phyloP scores from a whole-genome alignment of 306 rosid genomes.

The Cucurbita moschata region DNA sequence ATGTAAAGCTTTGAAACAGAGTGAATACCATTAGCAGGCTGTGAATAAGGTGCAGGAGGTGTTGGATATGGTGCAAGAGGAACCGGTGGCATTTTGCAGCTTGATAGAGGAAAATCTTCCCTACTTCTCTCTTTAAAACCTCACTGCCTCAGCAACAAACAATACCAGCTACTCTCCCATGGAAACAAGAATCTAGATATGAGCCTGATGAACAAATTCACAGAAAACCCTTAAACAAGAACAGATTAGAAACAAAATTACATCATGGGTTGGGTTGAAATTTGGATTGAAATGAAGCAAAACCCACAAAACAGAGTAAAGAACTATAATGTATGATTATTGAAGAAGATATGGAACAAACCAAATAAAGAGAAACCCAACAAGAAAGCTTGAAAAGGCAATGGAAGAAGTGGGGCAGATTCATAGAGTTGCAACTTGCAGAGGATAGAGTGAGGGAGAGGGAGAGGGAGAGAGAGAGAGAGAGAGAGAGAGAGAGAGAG shows the following conservation, averaged over 20 bases:
- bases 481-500: background rate
- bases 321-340: background rate
- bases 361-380: slow-evolving; percentile 3
- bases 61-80: slow-evolving; percentile 98
- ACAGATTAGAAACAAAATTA: background rate
- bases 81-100: slow-evolving; percentile 88
- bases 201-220: slow-evolving; percentile 12
- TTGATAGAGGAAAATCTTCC: slow-evolving; percentile 14
- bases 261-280: background rate
- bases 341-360: background rate
- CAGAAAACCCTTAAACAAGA: background rate
- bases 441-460: background rate
- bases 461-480: background rate
- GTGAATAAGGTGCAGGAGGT: slow-evolving; percentile 55
- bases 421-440: slow-evolving; percentile 8
- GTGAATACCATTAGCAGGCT: slow-evolving; percentile 64
- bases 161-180: slow-evolving; percentile 21
- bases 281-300: background rate
- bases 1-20: slow-evolving; percentile 7
- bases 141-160: slow-evolving; percentile 14
- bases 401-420: slow-evolving; percentile 7
- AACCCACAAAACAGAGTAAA: background rate
- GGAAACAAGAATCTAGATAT: slow-evolving; percentile 23
- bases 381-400: background rate
- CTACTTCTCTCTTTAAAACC: background rate